These are phyloP conservation scores for Pichia sp. DNA, from an alignment of 1,139 yeast genomes.

Conservation along the genomic window DNA sequence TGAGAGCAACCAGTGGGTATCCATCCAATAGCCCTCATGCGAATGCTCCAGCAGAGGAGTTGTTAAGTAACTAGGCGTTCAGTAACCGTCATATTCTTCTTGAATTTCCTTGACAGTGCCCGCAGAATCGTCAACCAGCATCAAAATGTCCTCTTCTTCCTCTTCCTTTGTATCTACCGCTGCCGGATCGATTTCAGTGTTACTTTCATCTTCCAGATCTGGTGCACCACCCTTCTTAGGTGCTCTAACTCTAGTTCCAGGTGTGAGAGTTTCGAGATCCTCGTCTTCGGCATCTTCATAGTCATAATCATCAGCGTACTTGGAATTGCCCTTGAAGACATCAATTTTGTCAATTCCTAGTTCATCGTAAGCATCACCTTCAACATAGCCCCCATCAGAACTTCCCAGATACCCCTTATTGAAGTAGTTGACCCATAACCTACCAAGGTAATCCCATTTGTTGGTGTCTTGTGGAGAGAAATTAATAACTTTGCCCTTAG, in stretches of 20 bases:
- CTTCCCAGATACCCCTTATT: constrained; percentile 17
- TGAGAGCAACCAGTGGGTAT: too few species aligned
- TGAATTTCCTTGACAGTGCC: too few species aligned
- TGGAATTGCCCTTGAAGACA: constrained; percentile 8
- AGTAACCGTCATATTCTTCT: too few species aligned
- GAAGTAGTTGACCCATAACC: constrained; percentile 27
- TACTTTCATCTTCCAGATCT: neutral
- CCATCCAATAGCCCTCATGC: too few species aligned
- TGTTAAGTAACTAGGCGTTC: too few species aligned
- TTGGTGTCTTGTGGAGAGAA: constrained; percentile 17
- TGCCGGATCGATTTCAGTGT: neutral
- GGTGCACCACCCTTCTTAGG: too few species aligned
- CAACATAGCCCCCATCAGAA: constrained; percentile 23
- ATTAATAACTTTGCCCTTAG: constrained; percentile 22
- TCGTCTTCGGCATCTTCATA: neutral
- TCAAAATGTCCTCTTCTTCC: constrained; percentile 3
- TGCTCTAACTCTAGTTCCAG: too few species aligned
- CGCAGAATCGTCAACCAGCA: too few species aligned
- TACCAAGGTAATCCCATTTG: constrained; percentile 24
- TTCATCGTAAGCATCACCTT: constrained; percentile 26
- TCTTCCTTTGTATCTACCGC: neutral
- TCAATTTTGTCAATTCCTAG: constrained; percentile 20
- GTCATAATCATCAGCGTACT: constrained; percentile 4
- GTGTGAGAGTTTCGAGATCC: too few species aligned
- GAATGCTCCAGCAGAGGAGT: too few species aligned